Base-by-base conservation (phyloP, 352 stramenopile genomes). In the Globisporangium takayamanum region DNA sequence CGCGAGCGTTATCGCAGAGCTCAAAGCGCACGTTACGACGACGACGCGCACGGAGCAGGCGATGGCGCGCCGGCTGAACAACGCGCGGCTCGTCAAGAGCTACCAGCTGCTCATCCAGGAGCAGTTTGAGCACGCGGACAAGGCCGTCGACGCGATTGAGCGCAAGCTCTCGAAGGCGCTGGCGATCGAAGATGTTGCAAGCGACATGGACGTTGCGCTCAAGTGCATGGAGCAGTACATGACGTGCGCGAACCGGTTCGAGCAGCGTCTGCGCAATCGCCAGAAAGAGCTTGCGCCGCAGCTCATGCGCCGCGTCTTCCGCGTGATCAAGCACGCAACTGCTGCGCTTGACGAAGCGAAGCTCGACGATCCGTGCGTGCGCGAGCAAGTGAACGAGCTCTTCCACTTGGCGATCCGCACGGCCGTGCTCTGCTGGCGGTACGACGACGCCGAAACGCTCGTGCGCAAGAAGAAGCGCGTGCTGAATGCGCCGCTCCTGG, bases 221-320 rank as follows among this genome's bases (percentile, higher is more conserved):
- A 87, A 83, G 51, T 56, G 89, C 39, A 79, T 92, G 74, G 76
- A 79, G 48, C 80, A 94, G 62, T 92, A 89, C 68, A 86, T 89
- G 81, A 87, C 80, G 36, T 72, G 66, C 14, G 82, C 73, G 8
- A 80, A 74, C 57, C 80, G 80, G 14, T 78, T 80, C 55, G 76
- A 80, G 26, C 68, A 64, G 57, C 76, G 80, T 6, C 67, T 94
- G n/a, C 53, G 62, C 37, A 65, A 72, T n/a, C 69, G 62, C 36
- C 76, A 82, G 56, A 72, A 76, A 50, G 56, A 76, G 30, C 64
- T 85, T 28, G 74, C 67, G 18, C 67, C 68, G 2, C 75, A 91
- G 58, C 72, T 92, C 64, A 87, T 92, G 74, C 51, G 57, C 8
- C 84, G 84, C n/a, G 70, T 92, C 7, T 91, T 82, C 53, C 64